A percentile compares a stretch with the other conserved stretches of the same genome.
phyloP scores from a whole-genome alignment of 805 yeast species.

The Yamadazyma sp. region DNA sequence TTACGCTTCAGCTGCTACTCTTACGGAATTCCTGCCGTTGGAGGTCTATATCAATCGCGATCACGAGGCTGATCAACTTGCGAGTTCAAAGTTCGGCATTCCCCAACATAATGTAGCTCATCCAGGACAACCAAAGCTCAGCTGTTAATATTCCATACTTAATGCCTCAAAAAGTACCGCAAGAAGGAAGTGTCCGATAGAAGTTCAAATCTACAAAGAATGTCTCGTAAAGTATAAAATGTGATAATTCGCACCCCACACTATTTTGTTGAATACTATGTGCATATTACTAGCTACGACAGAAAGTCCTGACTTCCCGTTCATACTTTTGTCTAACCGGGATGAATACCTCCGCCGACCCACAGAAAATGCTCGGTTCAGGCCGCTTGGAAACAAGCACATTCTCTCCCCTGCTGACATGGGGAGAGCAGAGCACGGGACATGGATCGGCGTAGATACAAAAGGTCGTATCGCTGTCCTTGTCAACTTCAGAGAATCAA shows the following conservation, averaged over 20 bases:
- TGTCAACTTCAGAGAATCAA: constrained; percentile 67
- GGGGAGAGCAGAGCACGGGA: constrained; percentile 73
- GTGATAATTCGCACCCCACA: constrained; percentile 9
- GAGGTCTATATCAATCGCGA: too few relatives aligned
- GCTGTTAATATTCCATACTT: too few relatives aligned
- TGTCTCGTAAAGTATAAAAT: constrained; percentile 2
- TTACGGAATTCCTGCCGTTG: too few relatives aligned
- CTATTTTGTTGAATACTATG: constrained; percentile 45
- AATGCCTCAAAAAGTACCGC: too few relatives aligned
- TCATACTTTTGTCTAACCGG: constrained; percentile 77
- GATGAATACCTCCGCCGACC: constrained; percentile 81
- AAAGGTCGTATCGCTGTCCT: constrained; percentile 66
- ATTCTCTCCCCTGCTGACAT: constrained; percentile 73
- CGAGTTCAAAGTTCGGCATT: too few relatives aligned
- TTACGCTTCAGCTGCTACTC: too few relatives aligned
- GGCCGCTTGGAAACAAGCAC: constrained; percentile 31
- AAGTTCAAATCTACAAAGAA: too few relatives aligned
- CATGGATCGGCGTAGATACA: constrained; percentile 81
- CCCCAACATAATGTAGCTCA: too few relatives aligned
- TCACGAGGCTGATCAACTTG: too few relatives aligned
- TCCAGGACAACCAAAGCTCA: too few relatives aligned
- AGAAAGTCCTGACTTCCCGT: constrained; percentile 69
- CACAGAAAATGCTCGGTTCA: constrained; percentile 56
- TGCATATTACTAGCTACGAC: constrained; percentile 74
- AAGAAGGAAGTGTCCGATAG: too few relatives aligned